These are phyloP conservation scores for Calonectria fujianensis DNA, from an alignment of 2,329 filamentous ascomycete genomes.

Conservation along the genomic window DNA sequence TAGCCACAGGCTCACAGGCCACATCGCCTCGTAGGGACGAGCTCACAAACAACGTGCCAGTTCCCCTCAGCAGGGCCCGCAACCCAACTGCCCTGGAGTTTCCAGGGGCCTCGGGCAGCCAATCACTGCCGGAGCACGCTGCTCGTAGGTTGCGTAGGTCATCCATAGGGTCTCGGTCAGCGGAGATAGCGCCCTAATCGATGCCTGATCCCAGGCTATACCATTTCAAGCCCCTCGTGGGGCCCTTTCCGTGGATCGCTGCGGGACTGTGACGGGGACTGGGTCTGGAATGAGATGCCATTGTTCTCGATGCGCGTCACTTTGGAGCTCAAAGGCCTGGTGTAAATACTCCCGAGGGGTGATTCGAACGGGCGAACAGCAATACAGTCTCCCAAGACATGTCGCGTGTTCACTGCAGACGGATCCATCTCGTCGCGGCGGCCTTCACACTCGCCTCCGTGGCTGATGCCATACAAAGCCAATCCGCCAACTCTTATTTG, in stretches of 20 bases:
- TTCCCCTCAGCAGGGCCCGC: conserved; percentile 15
- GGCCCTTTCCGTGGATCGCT: conserved; percentile 25
- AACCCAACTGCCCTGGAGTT: conserved; percentile 16
- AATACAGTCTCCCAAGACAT: conserved; percentile 23
- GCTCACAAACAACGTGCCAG: neutral
- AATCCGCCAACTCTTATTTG: conserved; percentile 5
- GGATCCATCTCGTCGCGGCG: neutral
- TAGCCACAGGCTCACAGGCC: conserved; percentile 20
- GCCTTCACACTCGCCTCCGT: neutral
- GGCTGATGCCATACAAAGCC: conserved; percentile 8
- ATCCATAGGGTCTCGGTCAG: conserved; percentile 29
- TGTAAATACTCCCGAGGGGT: conserved; percentile 5
- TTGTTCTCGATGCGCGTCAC: conserved; percentile 23
- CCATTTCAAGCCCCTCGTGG: conserved; percentile 38
- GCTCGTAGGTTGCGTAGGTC: conserved; percentile 14
- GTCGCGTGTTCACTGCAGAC: conserved; percentile 15
- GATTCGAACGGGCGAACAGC: neutral
- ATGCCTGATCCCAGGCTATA: conserved; percentile 45
- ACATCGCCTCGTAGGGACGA: conserved; percentile 25
- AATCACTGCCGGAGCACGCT: conserved; percentile 36
- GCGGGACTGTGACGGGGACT: conserved; percentile 30
- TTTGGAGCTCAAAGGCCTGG: conserved; percentile 4
- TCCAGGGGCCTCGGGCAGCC: conserved; percentile 30
- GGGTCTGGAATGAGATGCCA: conserved; percentile 29
- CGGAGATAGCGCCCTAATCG: conserved; percentile 33